These are phyloP conservation scores for Trichoderma gamsii DNA, from an alignment of 495 filamentous ascomycete species.

Conservation along the genomic window DNA sequence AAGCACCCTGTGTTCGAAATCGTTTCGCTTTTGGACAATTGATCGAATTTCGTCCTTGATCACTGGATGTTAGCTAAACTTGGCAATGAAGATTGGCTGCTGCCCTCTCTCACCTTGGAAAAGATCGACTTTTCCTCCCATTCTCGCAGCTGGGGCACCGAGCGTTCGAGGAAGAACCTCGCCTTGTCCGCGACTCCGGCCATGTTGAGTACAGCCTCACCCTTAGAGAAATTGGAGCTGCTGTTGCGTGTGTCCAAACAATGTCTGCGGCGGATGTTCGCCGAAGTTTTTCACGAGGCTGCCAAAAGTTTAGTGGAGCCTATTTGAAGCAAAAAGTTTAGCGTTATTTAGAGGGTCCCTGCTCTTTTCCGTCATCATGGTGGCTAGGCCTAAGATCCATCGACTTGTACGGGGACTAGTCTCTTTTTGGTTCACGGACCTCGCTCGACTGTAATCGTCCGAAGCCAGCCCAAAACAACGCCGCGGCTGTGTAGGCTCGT, in stretches of 20 bases:
- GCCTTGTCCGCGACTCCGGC: conserved; percentile 84
- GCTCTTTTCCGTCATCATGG: not conserved
- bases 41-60: conserved; percentile 77
- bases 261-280: not conserved
- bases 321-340: not conserved
- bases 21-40: conserved; percentile 82
- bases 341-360: not conserved
- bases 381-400: not conserved
- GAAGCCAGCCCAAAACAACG: not conserved
- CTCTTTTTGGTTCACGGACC: not conserved
- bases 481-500: not conserved
- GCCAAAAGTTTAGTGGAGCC: conserved; percentile 16
- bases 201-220: conserved; percentile 47
- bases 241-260: not conserved
- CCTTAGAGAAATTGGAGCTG: not conserved
- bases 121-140: conserved; percentile 86
- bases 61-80: not conserved
- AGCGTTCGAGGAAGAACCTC: conserved; percentile 86
- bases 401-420: not conserved
- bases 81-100: not conserved
- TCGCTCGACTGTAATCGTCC: not conserved
- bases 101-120: conserved; percentile 50
- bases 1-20: conserved; percentile 87
- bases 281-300: conserved; percentile 7
- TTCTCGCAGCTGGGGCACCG: conserved; percentile 83